phyloP scores from a whole-genome alignment of 2,329 filamentous ascomycete genomes.

The Penicillium olsonii region DNA sequence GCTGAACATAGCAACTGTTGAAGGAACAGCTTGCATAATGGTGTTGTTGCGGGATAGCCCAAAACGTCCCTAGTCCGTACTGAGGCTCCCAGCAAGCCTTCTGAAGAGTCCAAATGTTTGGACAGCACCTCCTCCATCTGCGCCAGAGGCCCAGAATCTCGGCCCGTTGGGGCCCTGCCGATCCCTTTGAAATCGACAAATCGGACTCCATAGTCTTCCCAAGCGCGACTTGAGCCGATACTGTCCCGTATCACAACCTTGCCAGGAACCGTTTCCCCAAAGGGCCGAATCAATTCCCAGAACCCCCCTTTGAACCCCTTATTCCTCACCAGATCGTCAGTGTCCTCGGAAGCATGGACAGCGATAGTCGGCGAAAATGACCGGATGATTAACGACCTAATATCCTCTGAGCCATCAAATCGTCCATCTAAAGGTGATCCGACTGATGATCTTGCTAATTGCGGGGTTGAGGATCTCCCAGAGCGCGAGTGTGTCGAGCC shows the following conservation, averaged over 20 bases:
- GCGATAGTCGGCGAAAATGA: slow-evolving; percentile 89
- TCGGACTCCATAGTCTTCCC: slow-evolving; percentile 87
- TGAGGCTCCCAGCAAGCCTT: slow-evolving; percentile 50
- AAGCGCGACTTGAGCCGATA: slow-evolving; percentile 75
- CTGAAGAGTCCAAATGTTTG: slow-evolving; percentile 74
- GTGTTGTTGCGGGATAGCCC: slow-evolving; percentile 57
- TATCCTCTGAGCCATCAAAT: slow-evolving; percentile 56
- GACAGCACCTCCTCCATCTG: slow-evolving; percentile 81
- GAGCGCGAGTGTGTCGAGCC: slow-evolving; percentile 66
- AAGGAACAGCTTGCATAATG: slow-evolving; percentile 84
- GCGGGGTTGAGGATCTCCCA: slow-evolving; percentile 57
- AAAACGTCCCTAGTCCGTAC: slow-evolving; percentile 33
- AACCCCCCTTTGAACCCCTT: slow-evolving; percentile 85
- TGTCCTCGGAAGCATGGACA: slow-evolving; percentile 83
- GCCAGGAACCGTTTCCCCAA: slow-evolving; percentile 83
- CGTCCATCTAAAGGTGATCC: slow-evolving; percentile 55
- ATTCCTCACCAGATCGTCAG: slow-evolving; percentile 72
- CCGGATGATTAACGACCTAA: slow-evolving; percentile 69
- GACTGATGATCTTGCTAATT: slow-evolving; percentile 49
- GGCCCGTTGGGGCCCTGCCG: slow-evolving; percentile 35
- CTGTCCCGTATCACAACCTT: slow-evolving; percentile 91
- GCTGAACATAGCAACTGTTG: slow-evolving; percentile 79
- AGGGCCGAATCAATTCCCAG: slow-evolving; percentile 83
- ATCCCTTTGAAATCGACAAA: slow-evolving; percentile 69
- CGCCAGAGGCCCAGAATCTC: slow-evolving; percentile 43